Base-by-base conservation (phyloP, 768 basidiomycete species). In the Termitomyces sp. region DNA sequence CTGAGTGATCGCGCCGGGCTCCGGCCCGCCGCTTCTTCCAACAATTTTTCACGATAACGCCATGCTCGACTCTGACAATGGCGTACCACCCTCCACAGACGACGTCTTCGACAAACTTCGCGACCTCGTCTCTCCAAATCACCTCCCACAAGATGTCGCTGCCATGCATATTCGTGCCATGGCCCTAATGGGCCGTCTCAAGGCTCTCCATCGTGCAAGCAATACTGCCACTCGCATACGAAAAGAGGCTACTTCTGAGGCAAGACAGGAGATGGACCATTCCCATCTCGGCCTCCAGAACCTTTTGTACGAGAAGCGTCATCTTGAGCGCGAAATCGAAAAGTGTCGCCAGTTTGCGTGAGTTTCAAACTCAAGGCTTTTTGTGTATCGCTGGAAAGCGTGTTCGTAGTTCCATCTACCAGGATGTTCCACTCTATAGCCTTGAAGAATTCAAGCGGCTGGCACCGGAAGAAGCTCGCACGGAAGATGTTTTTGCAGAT, bases 291-390 rank as follows among this genome's bases (percentile, higher is more conserved):
- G 85, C 21, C 81, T 92, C 31, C 92, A 95, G 72, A 95, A 95
- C 62, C 75, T 94, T 35, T 79, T 89, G 48, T 95, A 95, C 63
- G 92, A 95, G 72, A 92, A 90, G 67, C 81, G 91, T 27, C 92
- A 95, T 66, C 82, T 95, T 5, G 91, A 94, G 70, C 81, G 90
- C 56, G 93, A 95, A 74, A 95, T 95, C 35, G 89, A 92, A 64
- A 93, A 94, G 68, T 95, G 93, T 72, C 83, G 90, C 47, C 92
- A 95, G 67, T 95, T 93, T 67, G 90, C 89, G 92, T 94, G 68
- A 65, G 90, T 79, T 49, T 44, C 19, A 16, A n/a, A 29, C 40
- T 31, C 19, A 5, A 16, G 17, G 31, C 8, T n/a, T 21, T 21
- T 38, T 29, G 21, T 45, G 40, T 29, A 35, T 50, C 23, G 4